These are phyloP conservation scores for Epichloe hybrida DNA, from an alignment of 2,329 filamentous ascomycete species.

Conservation along the genomic window DNA sequence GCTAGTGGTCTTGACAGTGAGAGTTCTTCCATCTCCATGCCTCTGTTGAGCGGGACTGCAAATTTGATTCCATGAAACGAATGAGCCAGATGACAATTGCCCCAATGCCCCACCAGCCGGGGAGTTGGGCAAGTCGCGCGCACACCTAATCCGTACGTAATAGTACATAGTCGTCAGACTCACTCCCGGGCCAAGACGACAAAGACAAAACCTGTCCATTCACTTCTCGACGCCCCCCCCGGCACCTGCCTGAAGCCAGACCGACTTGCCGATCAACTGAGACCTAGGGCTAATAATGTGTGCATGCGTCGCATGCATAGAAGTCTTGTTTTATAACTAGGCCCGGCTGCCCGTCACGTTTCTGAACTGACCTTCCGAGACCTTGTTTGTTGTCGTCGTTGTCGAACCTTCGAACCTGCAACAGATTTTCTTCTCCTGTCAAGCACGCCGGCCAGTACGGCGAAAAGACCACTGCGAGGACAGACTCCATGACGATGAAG, in stretches of 20 bases:
- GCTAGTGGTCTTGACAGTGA: no score
- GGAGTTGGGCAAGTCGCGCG: no score
- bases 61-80: no score
- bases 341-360: background rate
- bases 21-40: no score
- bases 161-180: no score
- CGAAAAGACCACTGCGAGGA: background rate
- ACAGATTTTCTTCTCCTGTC: background rate
- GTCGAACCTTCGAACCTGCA: background rate
- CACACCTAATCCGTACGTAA: no score
- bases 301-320: no score
- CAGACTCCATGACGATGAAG: constrained; percentile 18
- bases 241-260: background rate
- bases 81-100: no score
- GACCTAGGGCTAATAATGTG: background rate
- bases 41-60: no score
- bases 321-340: background rate
- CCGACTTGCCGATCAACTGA: background rate
- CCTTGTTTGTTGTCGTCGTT: background rate
- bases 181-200: no score
- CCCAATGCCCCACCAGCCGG: no score
- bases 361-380: background rate
- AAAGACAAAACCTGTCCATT: no score
- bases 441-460: background rate
- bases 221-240: background rate